Evolutionary conservation across 306 rosid genomes (phyloP).

Genomic region (Cucurbita pepo): DNA sequence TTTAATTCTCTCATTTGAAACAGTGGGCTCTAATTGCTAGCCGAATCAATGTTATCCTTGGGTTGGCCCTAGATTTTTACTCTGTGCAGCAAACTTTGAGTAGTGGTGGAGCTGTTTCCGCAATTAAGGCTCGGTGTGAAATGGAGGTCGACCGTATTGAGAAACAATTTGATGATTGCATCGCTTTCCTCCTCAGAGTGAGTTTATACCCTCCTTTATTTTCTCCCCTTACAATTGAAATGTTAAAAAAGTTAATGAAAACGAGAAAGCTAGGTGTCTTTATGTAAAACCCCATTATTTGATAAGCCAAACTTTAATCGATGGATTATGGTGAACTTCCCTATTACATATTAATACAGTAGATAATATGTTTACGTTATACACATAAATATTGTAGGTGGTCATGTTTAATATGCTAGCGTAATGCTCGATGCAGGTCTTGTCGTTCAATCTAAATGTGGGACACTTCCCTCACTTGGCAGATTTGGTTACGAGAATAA

Average conservation of each 20-base stretch:
- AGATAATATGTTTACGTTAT: not conserved
- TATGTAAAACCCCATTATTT: not conserved
- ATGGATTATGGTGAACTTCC: not conserved
- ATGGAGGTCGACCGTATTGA: slow-evolving; percentile 88
- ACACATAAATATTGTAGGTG: not conserved
- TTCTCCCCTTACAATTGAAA: not conserved
- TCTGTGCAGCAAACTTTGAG: slow-evolving; percentile 61
- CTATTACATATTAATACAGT: not conserved
- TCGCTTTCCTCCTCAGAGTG: slow-evolving; percentile 88
- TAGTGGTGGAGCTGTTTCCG: slow-evolving; percentile 80
- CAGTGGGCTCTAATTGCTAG: slow-evolving; percentile 96
- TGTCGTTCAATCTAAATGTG: slow-evolving; percentile 84
- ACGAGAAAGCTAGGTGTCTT: not conserved
- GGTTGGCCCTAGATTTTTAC: slow-evolving; percentile 82
- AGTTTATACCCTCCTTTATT: slow-evolving; percentile 6
- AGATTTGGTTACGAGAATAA: slow-evolving; percentile 87
- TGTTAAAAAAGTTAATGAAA: not conserved
- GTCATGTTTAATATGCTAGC: not conserved
- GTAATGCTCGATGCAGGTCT: slow-evolving; percentile 39
- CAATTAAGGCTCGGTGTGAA: slow-evolving; percentile 83
- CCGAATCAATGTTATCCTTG: slow-evolving; percentile 83
- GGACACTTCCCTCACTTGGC: slow-evolving; percentile 97
- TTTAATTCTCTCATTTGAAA: slow-evolving; percentile 10
- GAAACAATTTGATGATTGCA: slow-evolving; percentile 90
- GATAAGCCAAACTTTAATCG: not conserved